Evolutionary conservation across 306 rosid genomes (phyloP).

Genomic region (Prosopis cineraria): DNA sequence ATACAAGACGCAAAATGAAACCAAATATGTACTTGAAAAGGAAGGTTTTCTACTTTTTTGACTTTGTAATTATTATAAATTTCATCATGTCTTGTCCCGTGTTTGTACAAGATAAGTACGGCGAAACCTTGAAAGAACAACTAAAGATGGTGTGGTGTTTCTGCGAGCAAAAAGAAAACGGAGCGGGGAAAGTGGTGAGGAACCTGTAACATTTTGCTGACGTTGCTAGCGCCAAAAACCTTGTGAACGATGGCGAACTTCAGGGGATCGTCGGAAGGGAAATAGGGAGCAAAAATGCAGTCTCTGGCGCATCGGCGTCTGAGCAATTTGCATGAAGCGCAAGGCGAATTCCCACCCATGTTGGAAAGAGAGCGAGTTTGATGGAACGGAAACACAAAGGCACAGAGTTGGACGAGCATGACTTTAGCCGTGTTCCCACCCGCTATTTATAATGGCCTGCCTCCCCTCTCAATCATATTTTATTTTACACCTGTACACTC

Average conservation of each 20-base stretch:
- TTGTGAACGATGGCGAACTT: conserved; percentile 92
- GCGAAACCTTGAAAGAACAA: too few relatives aligned
- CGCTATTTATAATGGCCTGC: conserved; percentile 44
- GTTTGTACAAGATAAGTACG: too few relatives aligned
- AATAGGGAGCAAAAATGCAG: conserved; percentile 88
- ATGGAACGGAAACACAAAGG: conserved; percentile 13
- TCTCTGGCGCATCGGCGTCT: conserved; percentile 86
- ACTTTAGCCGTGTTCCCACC: conserved; percentile 14
- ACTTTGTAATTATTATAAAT: too few relatives aligned
- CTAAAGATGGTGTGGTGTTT: too few relatives aligned
- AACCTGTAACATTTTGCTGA: conserved; percentile 97
- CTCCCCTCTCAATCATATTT: conserved; percentile 6
- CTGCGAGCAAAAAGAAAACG: too few relatives aligned
- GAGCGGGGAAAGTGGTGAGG: background rate
- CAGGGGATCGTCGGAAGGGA: conserved; percentile 85
- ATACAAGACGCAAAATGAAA: background rate
- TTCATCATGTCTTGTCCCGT: too few relatives aligned
- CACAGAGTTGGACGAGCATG: conserved; percentile 14
- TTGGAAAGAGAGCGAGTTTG: conserved; percentile 6
- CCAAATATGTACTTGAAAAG: too few relatives aligned
- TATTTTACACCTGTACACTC: too few relatives aligned
- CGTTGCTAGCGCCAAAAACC: conserved; percentile 98
- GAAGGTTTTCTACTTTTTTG: too few relatives aligned
- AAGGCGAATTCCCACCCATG: conserved; percentile 76
- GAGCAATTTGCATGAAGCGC: conserved; percentile 96